Evolutionary conservation across 192 early-diverging fungal species (phyloP).

Genomic region (Podila horticola): DNA sequence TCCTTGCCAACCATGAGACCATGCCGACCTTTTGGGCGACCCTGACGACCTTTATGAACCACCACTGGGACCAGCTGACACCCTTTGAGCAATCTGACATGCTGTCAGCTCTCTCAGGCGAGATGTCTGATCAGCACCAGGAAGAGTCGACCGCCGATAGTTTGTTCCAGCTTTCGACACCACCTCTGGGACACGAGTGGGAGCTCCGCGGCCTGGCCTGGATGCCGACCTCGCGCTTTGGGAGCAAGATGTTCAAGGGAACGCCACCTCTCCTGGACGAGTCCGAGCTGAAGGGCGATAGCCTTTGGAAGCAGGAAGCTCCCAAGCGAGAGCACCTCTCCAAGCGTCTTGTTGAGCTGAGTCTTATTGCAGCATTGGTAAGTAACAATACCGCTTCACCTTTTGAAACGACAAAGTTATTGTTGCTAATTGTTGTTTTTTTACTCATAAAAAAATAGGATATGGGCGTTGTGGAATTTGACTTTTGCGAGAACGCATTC

Average conservation of each 20-base stretch:
- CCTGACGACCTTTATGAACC: constrained; percentile 47
- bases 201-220: constrained; percentile 62
- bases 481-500: constrained; percentile 51
- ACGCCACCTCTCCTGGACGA: constrained; percentile 21
- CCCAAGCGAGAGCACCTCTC: constrained; percentile 27
- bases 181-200: constrained; percentile 59
- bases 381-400: neutral
- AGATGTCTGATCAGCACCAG: constrained; percentile 12
- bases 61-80: constrained; percentile 32
- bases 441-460: constrained; percentile 14
- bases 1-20: constrained; percentile 18
- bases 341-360: constrained; percentile 39
- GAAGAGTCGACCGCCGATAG: neutral
- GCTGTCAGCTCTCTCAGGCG: constrained; percentile 37
- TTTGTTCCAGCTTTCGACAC: constrained; percentile 33
- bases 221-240: constrained; percentile 37
- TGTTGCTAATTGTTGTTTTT: neutral
- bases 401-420: too few relatives aligned
- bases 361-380: constrained; percentile 44
- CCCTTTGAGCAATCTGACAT: constrained; percentile 53
- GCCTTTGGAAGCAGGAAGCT: constrained; percentile 38
- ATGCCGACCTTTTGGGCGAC: constrained; percentile 46
- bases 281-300: constrained; percentile 30
- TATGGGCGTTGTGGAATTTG: constrained; percentile 40
- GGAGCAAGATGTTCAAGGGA: constrained; percentile 23